These are phyloP conservation scores for Pilobolus umbonatus DNA, from an alignment of 192 early-diverging fungal genomes.

Conservation along the genomic window DNA sequence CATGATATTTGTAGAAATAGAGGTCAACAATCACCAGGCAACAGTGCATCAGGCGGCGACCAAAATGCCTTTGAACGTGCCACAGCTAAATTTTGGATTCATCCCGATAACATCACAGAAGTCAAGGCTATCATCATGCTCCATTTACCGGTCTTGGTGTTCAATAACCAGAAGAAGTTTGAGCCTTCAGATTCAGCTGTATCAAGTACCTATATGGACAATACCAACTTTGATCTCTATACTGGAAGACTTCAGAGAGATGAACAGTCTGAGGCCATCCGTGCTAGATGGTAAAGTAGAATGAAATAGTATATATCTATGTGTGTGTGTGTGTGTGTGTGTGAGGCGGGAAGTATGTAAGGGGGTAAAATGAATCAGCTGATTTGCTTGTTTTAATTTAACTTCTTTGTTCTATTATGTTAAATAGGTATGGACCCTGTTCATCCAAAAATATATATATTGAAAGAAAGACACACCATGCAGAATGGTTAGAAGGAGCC, in stretches of 20 bases:
- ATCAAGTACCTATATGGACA: slow-evolving; percentile 93
- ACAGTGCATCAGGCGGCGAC: slow-evolving; percentile 26
- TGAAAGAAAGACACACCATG: slow-evolving; percentile 41
- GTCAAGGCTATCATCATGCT: slow-evolving; percentile 90
- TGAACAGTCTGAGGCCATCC: slow-evolving; percentile 87
- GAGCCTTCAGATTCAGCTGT: slow-evolving; percentile 85
- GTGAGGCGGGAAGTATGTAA: no score
- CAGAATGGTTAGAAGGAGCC: slow-evolving; percentile 50
- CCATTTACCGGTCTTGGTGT: slow-evolving; percentile 88
- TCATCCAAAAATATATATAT: slow-evolving; percentile 29
- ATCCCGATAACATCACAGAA: slow-evolving; percentile 92
- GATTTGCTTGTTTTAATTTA: neutral
- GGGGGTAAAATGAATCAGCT: no score
- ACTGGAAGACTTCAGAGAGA: slow-evolving; percentile 81
- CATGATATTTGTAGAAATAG: slow-evolving; percentile 65
- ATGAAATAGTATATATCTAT: no score
- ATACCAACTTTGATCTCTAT: slow-evolving; percentile 88
- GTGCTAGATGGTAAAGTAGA: slow-evolving; percentile 94
- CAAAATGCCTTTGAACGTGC: slow-evolving; percentile 68
- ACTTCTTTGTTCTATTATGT: neutral
- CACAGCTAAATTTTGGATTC: slow-evolving; percentile 95
- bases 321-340: no score
- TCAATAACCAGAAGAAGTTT: slow-evolving; percentile 50
- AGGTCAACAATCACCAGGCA: slow-evolving; percentile 21
- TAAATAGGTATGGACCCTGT: slow-evolving; percentile 29